Base-by-base conservation (phyloP, 257 asterid species). In the Solanum lycopersicoides region DNA sequence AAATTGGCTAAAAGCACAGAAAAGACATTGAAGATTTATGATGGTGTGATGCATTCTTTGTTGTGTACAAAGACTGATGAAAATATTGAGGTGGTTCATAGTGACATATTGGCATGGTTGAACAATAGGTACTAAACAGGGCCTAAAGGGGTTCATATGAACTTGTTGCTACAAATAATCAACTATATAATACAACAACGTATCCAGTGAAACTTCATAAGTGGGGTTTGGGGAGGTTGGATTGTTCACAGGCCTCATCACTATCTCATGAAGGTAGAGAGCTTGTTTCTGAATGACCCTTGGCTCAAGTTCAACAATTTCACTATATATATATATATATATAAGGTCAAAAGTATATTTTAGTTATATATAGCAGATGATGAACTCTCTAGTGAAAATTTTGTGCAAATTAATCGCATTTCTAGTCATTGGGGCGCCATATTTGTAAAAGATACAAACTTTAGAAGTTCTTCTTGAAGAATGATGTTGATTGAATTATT, bases 41-140 rank as follows among this genome's bases (percentile, higher is more conserved):
- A 93, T 8, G 98, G 96, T 71, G 95, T 95, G 98, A 91, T 95
- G 95, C 99, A 97, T 88, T 93, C 98, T n/a, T 87, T 97, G 93
- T 68, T 94, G 93, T 94, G 93, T 30, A 96, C 98, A 50, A 98
- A 97, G 80, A 94, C 97, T 12, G 98, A 97, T 89, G 98, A 95
- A 14, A 97, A 95, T 92, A 88, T 97, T 74, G 97, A 87, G 74
- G 82, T 88, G 88, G 98, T 95, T 80, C 93, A 97, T 30, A 73
- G 69, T 7, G 96, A 96, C 89, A 89, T 96, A 11, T 88, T 95
- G 89, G 87, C 86, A 59, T 97, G 98, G 98, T 88, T 95, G 95
- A 90, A 88, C 41, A 90, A 94, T 13, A 63, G 68, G 13, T 63
- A 92, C 76, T 82, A 47, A 47, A 42, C 80, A 4, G 47, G 30